Percentiles rank a stretch among this genome's conserved stretches.
These are phyloP conservation scores for Byssoonygena ceratinophila DNA, from an alignment of 2,329 filamentous ascomycete species.

Conservation along the genomic window DNA sequence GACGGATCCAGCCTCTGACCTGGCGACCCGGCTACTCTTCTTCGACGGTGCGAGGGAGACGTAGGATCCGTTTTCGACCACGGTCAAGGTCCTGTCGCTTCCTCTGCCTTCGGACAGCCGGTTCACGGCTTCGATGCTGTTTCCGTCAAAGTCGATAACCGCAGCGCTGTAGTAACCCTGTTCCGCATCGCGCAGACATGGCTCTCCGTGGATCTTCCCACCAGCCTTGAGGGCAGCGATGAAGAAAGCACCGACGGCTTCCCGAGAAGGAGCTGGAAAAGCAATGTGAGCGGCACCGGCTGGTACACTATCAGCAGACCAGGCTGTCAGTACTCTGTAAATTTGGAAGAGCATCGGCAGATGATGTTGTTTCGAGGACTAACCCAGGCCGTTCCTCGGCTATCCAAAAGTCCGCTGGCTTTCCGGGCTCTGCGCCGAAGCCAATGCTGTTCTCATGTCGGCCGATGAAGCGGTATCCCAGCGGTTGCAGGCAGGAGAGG, in stretches of 20 bases:
- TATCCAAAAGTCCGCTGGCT: slow-evolving; percentile 52
- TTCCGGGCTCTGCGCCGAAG: slow-evolving; percentile 46
- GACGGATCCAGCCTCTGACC: slow-evolving; percentile 24
- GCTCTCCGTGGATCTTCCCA: slow-evolving; percentile 48
- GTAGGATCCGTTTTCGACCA: slow-evolving; percentile 31
- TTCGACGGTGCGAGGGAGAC: slow-evolving; percentile 27
- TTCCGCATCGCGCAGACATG: slow-evolving; percentile 43
- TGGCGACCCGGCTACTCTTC: slow-evolving; percentile 20
- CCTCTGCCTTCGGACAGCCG: slow-evolving; percentile 21
- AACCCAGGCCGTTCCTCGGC: slow-evolving; percentile 52
- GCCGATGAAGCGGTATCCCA: slow-evolving; percentile 63
- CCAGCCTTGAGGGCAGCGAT: slow-evolving; percentile 56
- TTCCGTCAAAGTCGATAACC: slow-evolving; percentile 68
- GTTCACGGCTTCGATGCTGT: slow-evolving; percentile 64
- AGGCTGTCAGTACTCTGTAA: no score
- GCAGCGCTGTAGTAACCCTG: slow-evolving; percentile 52
- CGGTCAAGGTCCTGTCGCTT: slow-evolving; percentile 24
- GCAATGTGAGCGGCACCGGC: slow-evolving; percentile 51
- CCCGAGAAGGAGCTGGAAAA: slow-evolving; percentile 56
- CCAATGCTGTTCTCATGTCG: slow-evolving; percentile 51
- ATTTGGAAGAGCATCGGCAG: no score
- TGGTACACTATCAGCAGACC: slow-evolving; percentile 38
- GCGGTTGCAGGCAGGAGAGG: slow-evolving; percentile 63
- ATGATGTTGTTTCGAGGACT: no score
- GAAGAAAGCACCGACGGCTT: slow-evolving; percentile 62